A percentile compares a stretch with the other conserved stretches of the same genome.
phyloP scores from a whole-genome alignment of 768 basidiomycete species.

The Cystofilobasidium ferigula region DNA sequence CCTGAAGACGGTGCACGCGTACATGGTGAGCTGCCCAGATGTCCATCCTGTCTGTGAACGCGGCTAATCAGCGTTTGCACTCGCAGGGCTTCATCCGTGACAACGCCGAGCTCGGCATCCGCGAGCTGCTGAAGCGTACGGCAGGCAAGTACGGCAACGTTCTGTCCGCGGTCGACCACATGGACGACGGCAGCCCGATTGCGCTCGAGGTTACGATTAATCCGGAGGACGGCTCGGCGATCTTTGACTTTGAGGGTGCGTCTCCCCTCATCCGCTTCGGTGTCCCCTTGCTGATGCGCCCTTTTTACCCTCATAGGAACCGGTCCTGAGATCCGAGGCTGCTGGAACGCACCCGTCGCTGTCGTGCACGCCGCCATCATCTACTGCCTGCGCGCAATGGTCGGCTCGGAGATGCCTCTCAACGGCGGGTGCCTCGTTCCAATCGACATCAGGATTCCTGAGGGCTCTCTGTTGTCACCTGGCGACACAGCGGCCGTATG shows the following conservation, averaged over 20 bases:
- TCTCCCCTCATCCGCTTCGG: not conserved
- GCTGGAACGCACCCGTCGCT: constrained; percentile 30
- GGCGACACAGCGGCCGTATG: constrained; percentile 26
- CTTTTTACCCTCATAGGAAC: not conserved
- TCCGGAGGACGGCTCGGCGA: constrained; percentile 27
- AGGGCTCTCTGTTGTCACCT: constrained; percentile 26
- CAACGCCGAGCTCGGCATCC: constrained; percentile 32
- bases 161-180: constrained; percentile 25
- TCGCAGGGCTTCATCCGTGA: constrained; percentile 22
- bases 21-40: constrained; percentile 25
- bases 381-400: constrained; percentile 28
- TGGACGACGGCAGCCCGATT: constrained; percentile 31
- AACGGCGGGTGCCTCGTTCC: constrained; percentile 15
- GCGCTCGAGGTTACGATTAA: constrained; percentile 28
- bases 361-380: constrained; percentile 30
- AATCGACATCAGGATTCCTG: constrained; percentile 17
- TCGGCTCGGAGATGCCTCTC: constrained; percentile 16
- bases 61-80: too few species aligned
- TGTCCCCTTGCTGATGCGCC: not conserved
- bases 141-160: constrained; percentile 25
- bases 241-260: constrained; percentile 30
- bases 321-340: constrained; percentile 6
- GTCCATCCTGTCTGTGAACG: too few species aligned
- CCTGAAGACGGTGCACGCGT: constrained; percentile 30
- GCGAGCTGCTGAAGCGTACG: constrained; percentile 31